Evolutionary conservation across 2,329 filamentous ascomycete species (phyloP), one percentile per base, ranked within the genome.

Genomic region (Claviceps capensis): DNA sequence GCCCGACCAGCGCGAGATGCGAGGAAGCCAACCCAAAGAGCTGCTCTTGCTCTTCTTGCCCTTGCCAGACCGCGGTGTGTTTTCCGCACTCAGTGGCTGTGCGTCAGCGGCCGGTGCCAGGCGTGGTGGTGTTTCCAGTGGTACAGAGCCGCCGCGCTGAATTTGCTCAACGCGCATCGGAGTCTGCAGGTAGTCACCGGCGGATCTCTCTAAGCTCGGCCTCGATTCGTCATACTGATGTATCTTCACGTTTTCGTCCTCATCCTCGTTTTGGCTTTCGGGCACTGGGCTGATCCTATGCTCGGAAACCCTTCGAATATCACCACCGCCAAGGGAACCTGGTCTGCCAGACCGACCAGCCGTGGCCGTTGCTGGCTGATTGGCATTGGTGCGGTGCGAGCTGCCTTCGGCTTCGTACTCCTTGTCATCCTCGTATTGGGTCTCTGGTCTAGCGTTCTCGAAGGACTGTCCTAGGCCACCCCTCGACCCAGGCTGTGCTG

Each of bases 1-100:
- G 70, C 94, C 93, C 0, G 91, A 97, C 93, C 93, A 98, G 44
- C 93, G 81, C 5, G 93, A 97, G 56, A 95, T 90, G 72, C 95
- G 96, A 23, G 90, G 89, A 55, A 95, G 86, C 74, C 81, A 82
- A 49, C 78, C 74, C 0, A 86, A 88, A 0, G 88, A 93, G 53
- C 82, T 85, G 1, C 88, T 91, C 66, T 95, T 95, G 71, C 94
- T 86, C 71, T 95, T 96, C 66, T 86, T 87, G 56, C 80, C 78
- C 68, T 86, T 88, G 5, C 88, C 84, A 1, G 79, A 82, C 42
- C 64, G 64, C 11, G 88, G 87, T 0, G 88, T 95, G 55, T 89
- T 87, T 56, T 94, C 89, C 52, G 81, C 83, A 69, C 86, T 90
- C 53, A 77, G 67, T 5, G 67, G 61, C 47, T 64, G 63, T 19